A percentile compares a stretch with the other conserved stretches of the same genome.
Conservation (phyloP, 176 grass and related monocot species). For the Dendrocalamus sinicus region DNA sequence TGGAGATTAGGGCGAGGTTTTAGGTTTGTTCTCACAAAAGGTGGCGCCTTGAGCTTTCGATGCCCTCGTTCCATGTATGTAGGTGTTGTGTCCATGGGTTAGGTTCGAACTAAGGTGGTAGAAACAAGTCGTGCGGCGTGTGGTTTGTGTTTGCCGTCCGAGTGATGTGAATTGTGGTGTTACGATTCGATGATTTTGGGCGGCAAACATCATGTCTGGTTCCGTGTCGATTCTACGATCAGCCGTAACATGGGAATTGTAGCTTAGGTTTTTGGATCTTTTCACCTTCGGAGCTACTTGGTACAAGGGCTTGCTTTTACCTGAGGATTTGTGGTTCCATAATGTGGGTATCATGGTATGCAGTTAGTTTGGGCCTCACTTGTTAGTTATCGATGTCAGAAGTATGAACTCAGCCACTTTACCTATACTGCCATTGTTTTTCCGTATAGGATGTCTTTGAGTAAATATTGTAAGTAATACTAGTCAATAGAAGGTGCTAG, state of each 20-base stretch:
- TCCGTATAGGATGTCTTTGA: not conserved
- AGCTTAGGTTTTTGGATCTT: slow-evolving; percentile 2
- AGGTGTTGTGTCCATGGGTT: not conserved
- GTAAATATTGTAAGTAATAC: not conserved
- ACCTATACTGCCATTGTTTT: not conserved
- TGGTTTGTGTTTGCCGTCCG: not conserved
- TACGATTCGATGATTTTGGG: not conserved
- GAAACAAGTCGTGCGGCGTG: not conserved
- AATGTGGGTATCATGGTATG: not conserved
- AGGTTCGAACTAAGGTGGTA: not conserved
- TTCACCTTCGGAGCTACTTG: not conserved
- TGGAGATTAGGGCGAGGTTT: not conserved
- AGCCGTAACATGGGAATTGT: not conserved
- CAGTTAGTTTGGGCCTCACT: not conserved
- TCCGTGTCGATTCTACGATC: not conserved
- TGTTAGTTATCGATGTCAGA: not conserved
- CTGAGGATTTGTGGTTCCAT: not conserved
- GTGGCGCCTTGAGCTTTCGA: slow-evolving; percentile 15
- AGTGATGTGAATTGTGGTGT: not conserved
- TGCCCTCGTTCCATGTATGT: not conserved
- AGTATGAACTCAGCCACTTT: not conserved
- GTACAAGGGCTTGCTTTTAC: slow-evolving; percentile 9
- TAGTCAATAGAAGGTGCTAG: not conserved
- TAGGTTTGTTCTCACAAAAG: slow-evolving; percentile 23
- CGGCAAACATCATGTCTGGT: not conserved